Evolutionary conservation across 2,329 filamentous ascomycete species (phyloP).

Genomic region (Fusarium bulbicola): DNA sequence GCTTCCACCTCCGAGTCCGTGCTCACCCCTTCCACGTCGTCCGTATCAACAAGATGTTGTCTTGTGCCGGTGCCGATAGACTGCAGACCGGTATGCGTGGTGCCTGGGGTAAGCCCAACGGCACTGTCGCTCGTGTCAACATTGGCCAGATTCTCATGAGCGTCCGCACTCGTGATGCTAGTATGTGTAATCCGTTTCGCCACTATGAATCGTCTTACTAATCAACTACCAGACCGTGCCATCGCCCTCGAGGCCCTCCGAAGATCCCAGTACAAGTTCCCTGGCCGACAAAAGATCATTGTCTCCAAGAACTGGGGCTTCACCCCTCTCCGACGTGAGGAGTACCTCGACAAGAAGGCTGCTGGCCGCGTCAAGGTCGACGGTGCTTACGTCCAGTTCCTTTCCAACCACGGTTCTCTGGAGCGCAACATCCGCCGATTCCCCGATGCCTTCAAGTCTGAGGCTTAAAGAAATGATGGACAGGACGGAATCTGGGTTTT

Average conservation of each 20-base stretch:
- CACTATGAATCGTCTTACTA: slow-evolving; percentile 39
- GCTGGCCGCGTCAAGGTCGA: slow-evolving; percentile 94
- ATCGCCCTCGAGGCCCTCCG: slow-evolving; percentile 98
- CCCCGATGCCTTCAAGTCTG: slow-evolving; percentile 83
- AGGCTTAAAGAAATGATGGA: slow-evolving; percentile 60
- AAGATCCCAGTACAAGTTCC: slow-evolving; percentile 99
- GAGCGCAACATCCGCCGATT: slow-evolving; percentile 91
- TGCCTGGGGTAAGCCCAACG: slow-evolving; percentile 99
- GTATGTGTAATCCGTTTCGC: slow-evolving; percentile 59
- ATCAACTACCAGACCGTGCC: slow-evolving; percentile 72
- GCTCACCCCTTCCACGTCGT: slow-evolving; percentile 99
- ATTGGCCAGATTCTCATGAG: slow-evolving; percentile 99
- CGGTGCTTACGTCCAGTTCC: slow-evolving; percentile 99
- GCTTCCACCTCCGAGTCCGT: slow-evolving; percentile 80
- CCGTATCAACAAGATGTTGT: slow-evolving; percentile 99
- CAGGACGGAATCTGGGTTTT: slow-evolving; percentile 52
- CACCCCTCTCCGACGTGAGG: slow-evolving; percentile 96
- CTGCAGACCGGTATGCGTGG: slow-evolving; percentile 99
- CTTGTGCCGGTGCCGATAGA: slow-evolving; percentile 99
- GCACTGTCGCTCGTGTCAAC: slow-evolving; percentile 99
- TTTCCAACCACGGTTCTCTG: slow-evolving; percentile 89
- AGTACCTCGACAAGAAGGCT: slow-evolving; percentile 96
- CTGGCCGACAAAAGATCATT: slow-evolving; percentile 99
- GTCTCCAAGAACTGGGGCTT: slow-evolving; percentile 99
- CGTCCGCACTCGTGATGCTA: slow-evolving; percentile 94